Conservation (phyloP, 805 yeast genomes). For the Starmera quercuum region DNA sequence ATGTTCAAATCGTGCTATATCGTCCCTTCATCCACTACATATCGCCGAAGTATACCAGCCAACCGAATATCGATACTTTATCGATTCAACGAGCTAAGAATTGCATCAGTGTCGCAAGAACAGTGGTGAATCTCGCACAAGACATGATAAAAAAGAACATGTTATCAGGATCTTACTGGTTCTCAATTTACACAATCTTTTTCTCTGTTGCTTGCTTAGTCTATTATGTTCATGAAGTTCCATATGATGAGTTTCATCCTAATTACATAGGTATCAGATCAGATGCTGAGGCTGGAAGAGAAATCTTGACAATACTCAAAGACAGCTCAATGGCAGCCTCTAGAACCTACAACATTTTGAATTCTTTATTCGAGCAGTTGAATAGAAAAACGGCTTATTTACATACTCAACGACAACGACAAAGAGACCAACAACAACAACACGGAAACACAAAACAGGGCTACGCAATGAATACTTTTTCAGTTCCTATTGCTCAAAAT, state of each 20-base stretch:
- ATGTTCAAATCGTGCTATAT: conserved; percentile 74
- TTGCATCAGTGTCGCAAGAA: conserved; percentile 77
- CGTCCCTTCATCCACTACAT: conserved; percentile 85
- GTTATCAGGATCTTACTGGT: conserved; percentile 85
- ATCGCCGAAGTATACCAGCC: conserved; percentile 41
- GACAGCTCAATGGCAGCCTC: conserved; percentile 72
- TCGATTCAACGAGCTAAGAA: conserved; percentile 71
- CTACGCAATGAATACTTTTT: conserved; percentile 4
- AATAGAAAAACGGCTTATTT: conserved; percentile 60
- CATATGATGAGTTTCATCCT: conserved; percentile 35
- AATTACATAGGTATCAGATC: conserved; percentile 53
- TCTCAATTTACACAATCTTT: conserved; percentile 81
- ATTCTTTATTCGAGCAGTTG: conserved; percentile 71
- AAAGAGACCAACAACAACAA: conserved; percentile 14
- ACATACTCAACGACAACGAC: conserved; percentile 20
- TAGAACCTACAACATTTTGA: conserved; percentile 72
- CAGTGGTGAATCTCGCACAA: conserved; percentile 73
- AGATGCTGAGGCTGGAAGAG: conserved; percentile 79
- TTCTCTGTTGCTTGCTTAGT: conserved; percentile 83
- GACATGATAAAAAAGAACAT: conserved; percentile 69
- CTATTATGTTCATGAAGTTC: conserved; percentile 61
- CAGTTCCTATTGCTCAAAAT: conserved; percentile 20
- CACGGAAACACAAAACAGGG: conserved; percentile 8
- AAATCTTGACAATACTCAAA: conserved; percentile 61
- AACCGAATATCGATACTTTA: conserved; percentile 39